Conservation (phyloP, 2,329 filamentous ascomycete genomes). For the Ceratocystis ficicola region DNA sequence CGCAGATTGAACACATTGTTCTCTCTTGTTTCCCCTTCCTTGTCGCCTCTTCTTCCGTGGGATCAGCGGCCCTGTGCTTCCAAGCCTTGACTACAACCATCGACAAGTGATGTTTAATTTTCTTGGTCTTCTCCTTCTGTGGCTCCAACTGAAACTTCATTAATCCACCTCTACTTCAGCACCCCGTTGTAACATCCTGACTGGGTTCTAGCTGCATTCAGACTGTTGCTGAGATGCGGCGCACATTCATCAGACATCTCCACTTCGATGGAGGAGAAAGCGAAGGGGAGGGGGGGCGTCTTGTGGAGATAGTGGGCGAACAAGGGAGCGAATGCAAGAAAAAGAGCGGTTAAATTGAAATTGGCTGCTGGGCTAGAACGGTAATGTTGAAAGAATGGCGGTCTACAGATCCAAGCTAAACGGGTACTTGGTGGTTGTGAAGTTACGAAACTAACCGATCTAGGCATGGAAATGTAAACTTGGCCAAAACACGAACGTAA, state of each 20-base stretch:
- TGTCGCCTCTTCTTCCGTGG: too few species aligned
- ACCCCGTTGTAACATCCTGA: not conserved
- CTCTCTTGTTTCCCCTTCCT: not conserved
- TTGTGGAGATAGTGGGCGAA: constrained; percentile 1
- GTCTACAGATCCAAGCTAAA: too few species aligned
- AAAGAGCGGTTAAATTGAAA: not conserved
- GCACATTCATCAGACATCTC: not conserved
- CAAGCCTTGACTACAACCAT: not conserved
- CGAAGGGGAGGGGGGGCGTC: not conserved
- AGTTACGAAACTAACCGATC: not conserved
- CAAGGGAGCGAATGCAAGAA: not conserved
- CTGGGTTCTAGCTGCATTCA: not conserved
- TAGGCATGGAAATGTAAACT: too few species aligned
- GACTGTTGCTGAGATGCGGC: not conserved
- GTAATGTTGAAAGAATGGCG: too few species aligned
- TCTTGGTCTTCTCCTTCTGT: not conserved
- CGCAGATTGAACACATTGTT: not conserved
- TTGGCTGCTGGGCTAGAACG: not conserved
- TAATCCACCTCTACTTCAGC: not conserved
- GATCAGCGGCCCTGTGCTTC: not conserved
- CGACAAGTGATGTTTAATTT: not conserved
- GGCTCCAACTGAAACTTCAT: constrained; percentile 6
- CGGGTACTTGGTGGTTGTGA: too few species aligned
- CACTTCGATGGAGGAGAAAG: not conserved
- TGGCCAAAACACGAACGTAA: not conserved